phyloP scores from a whole-genome alignment of 2,329 filamentous ascomycete genomes.

The Sarocladium oryzae region DNA sequence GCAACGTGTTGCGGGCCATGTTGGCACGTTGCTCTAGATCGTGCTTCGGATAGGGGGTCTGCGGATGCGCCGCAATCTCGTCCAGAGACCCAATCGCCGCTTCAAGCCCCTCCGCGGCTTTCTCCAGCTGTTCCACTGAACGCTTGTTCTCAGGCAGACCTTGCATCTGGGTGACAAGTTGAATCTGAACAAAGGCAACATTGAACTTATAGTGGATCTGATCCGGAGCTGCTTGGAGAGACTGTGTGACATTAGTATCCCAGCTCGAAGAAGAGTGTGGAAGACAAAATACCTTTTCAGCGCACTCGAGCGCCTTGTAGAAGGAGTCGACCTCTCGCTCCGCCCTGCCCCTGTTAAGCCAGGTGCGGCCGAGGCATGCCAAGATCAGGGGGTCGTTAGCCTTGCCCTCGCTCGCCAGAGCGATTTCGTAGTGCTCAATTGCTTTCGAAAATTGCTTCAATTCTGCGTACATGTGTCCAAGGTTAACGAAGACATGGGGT shows the following conservation, averaged over 20 bases:
- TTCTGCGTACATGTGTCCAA: conserved; percentile 89
- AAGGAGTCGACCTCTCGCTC: conserved; percentile 54
- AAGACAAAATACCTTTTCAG: conserved; percentile 49
- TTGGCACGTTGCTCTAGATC: conserved; percentile 93
- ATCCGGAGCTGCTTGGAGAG: conserved; percentile 70
- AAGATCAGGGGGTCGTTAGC: conserved; percentile 69
- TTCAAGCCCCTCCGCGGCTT: conserved; percentile 73
- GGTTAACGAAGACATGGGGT: conserved; percentile 80
- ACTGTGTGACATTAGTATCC: conserved; percentile 36
- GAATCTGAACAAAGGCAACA: conserved; percentile 93
- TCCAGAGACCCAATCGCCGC: conserved; percentile 71
- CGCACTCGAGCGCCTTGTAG: conserved; percentile 51
- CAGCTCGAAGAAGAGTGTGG: not conserved
- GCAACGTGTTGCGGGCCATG: conserved; percentile 94
- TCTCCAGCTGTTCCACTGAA: conserved; percentile 72
- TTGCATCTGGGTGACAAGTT: conserved; percentile 78
- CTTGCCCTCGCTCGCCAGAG: conserved; percentile 71
- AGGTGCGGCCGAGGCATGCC: conserved; percentile 80
- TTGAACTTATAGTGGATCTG: conserved; percentile 95
- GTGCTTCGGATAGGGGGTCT: conserved; percentile 79
- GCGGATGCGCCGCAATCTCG: conserved; percentile 54
- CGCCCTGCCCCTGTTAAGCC: conserved; percentile 70
- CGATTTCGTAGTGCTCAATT: conserved; percentile 90
- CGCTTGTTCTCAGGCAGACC: conserved; percentile 68
- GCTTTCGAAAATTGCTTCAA: conserved; percentile 84